Evolutionary conservation across 2,329 filamentous ascomycete genomes (phyloP), one percentile per base, ranked within the genome.

Genomic region (Podosphaera aphanis): DNA sequence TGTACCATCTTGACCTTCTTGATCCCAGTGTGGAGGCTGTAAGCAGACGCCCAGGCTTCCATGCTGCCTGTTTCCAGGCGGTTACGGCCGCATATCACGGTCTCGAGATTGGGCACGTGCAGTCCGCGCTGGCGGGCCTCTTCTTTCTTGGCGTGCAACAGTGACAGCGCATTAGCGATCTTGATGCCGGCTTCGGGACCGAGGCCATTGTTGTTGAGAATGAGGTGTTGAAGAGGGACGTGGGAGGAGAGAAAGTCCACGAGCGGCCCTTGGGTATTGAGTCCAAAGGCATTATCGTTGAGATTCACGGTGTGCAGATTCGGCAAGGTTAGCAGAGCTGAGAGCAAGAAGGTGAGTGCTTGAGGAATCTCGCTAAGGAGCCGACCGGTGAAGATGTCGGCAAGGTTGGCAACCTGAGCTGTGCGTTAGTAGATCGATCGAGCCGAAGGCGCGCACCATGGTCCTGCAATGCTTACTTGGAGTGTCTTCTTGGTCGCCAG

Each of bases 171-270:
- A 59, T 94, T 78, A 43, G 88, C 90, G 55, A 98, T 78, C 46
- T 90, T 69, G 40, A 83, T 83, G 48, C 90, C 90, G 8, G 88
- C 88, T 50, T 85, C 79, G 19, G 90, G 90, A 11, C 90, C 90
- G 33, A 98, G 74, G 23, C 90, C 90, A 62, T 98, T 98, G 70
- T 98, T 98, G 70, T 95, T 95, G 48, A 98, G 76, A 63, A 92
- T 84, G 23, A 98, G 74, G 63, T 94, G 86, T 63, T 86, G 85
- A 37, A 98, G 77, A 2, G 90, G 88, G 2, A 82, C 75, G 64
- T 95, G 88, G 48, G 78, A 72, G 46, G 82, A 78, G 50, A 98
- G 75, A 66, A 98, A 98, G 49, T 83, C 82, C 54, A 93, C 83
- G 43, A 98, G 74, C 8, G 88, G 90, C 31, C 83, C 85, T 62